A percentile compares a stretch with the other conserved stretches of the same genome.
Conservation (phyloP, 441 rosid genomes). For the Pelargonium cotyledonis region DNA sequence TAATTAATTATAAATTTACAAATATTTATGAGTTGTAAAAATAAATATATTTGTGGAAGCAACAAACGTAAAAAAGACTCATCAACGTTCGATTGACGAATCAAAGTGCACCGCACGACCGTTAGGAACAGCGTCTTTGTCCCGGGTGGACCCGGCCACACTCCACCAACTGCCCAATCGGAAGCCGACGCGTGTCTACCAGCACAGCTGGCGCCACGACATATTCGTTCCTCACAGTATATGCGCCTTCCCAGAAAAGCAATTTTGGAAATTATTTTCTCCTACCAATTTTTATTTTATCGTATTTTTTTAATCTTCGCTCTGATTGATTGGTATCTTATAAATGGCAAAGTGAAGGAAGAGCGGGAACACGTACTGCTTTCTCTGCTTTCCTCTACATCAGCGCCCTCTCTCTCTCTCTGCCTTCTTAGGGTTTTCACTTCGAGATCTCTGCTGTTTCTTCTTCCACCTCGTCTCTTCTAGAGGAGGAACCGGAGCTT, state of each 20-base stretch:
- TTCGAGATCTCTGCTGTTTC: slow-evolving; percentile 40
- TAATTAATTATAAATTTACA: too few species aligned
- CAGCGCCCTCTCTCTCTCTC: slow-evolving; percentile 11
- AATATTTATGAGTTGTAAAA: too few species aligned
- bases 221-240: neutral
- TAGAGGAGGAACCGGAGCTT: too few species aligned
- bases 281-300: neutral
- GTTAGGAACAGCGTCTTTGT: slow-evolving; percentile 36
- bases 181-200: neutral
- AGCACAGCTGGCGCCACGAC: slow-evolving; percentile 23
- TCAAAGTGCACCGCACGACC: slow-evolving; percentile 35
- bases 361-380: slow-evolving; percentile 51
- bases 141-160: slow-evolving; percentile 28
- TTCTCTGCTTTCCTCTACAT: slow-evolving; percentile 22
- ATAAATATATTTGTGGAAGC: neutral
- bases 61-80: neutral
- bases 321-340: slow-evolving; percentile 7
- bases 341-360: slow-evolving; percentile 33
- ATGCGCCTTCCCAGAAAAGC: neutral
- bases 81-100: neutral
- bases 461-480: neutral
- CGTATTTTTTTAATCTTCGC: neutral
- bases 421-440: slow-evolving; percentile 6
- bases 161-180: slow-evolving; percentile 13
- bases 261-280: neutral